phyloP scores from a whole-genome alignment of 805 yeast species.

The Candida xiaguanensis region DNA sequence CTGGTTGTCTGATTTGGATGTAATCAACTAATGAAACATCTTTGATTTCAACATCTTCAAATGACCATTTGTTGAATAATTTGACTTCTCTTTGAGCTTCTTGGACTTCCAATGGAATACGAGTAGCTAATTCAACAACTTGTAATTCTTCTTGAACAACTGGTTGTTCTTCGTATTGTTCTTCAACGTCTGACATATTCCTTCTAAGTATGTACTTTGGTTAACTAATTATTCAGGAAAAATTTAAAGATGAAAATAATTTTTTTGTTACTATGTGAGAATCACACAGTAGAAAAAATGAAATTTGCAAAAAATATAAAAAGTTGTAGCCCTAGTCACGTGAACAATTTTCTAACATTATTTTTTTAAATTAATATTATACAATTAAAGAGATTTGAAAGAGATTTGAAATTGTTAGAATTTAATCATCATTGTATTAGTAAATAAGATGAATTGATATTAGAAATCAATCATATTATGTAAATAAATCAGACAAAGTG shows the following conservation, averaged over 20 bases:
- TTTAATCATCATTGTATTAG: too few species aligned
- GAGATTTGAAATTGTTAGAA: too few species aligned
- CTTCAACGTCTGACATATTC: constrained; percentile 82
- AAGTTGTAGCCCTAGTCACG: constrained; percentile 6
- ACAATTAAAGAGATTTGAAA: too few species aligned
- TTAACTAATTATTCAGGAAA: constrained; percentile 4
- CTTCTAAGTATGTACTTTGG: background rate
- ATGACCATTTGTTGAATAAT: constrained; percentile 99
- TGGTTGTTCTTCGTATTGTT: constrained; percentile 46
- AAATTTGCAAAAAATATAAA: background rate
- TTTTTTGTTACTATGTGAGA: constrained; percentile 1
- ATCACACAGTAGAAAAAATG: constrained; percentile 3
- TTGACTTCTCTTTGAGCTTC: constrained; percentile 94
- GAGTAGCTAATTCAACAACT: constrained; percentile 84
- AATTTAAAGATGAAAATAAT: constrained; percentile 5
- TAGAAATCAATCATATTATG: too few species aligned
- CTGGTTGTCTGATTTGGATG: constrained; percentile 97
- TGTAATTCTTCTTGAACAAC: constrained; percentile 83
- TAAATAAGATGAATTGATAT: too few species aligned
- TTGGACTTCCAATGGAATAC: constrained; percentile 95
- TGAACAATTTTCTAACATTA: background rate
- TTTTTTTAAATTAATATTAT: too few species aligned
- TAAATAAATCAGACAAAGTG: too few species aligned
- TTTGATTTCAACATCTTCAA: constrained; percentile 95
- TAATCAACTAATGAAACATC: constrained; percentile 98